Evolutionary conservation across 306 rosid genomes (phyloP).

Genomic region (Prunus salicina): DNA sequence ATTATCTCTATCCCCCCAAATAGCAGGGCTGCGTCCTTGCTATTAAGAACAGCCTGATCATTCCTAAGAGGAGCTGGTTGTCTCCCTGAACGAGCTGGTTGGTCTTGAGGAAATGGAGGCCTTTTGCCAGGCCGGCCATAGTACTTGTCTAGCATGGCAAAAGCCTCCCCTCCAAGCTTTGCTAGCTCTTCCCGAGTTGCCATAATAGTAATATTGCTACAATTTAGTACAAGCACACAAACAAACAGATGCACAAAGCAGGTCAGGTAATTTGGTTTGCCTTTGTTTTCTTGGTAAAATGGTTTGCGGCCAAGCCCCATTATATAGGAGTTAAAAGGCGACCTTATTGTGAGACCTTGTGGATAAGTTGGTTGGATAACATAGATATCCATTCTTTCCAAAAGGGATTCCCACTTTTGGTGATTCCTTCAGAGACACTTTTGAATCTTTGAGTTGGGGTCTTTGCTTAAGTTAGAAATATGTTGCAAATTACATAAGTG

Average conservation of each 20-base stretch:
- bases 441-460: background rate
- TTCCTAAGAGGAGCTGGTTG: background rate
- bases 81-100: background rate
- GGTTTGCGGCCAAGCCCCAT: too few relatives aligned
- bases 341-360: too few relatives aligned
- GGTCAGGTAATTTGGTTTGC: background rate
- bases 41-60: background rate
- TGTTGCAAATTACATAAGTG: too few relatives aligned
- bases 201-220: background rate
- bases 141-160: slow-evolving; percentile 31
- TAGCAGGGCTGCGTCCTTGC: background rate
- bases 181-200: slow-evolving; percentile 18
- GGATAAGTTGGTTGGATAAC: background rate
- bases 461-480: background rate
- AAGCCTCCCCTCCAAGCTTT: slow-evolving; percentile 20
- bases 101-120: background rate
- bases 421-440: background rate
- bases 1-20: slow-evolving; percentile 5
- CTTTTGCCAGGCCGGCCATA: slow-evolving; percentile 6
- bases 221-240: too few relatives aligned
- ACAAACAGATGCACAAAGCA: too few relatives aligned
- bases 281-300: background rate
- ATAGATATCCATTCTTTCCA: background rate
- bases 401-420: background rate
- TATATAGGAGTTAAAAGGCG: background rate